Evolutionary conservation across 2,329 filamentous ascomycete genomes (phyloP).

Genomic region (Microdochium nivale): DNA sequence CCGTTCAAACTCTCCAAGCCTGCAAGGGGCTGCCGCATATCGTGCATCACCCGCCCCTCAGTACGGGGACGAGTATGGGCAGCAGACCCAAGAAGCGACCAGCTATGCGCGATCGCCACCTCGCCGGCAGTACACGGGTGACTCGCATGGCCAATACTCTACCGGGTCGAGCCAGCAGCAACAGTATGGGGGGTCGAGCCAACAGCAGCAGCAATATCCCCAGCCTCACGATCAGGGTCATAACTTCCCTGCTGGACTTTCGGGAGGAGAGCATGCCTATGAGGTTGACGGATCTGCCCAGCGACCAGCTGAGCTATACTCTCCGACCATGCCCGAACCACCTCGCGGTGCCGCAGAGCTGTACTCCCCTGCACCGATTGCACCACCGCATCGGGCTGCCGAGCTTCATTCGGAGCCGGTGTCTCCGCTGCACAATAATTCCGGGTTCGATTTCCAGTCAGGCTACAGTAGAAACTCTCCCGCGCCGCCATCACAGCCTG

Average conservation of each 20-base stretch:
- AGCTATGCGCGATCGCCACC: constrained; percentile 21
- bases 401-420: neutral
- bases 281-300: neutral
- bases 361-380: no score
- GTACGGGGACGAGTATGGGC: constrained; percentile 4
- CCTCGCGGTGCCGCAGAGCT: neutral
- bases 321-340: neutral
- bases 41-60: constrained; percentile 1
- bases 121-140: constrained; percentile 27
- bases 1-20: neutral
- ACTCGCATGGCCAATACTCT: constrained; percentile 25
- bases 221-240: neutral
- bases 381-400: neutral
- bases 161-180: constrained; percentile 12
- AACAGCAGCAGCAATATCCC: neutral
- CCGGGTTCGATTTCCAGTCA: neutral
- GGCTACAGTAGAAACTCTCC: neutral
- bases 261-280: neutral
- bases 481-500: neutral
- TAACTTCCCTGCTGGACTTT: neutral
- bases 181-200: constrained; percentile 25
- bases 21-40: neutral
- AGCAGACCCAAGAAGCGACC: constrained; percentile 9
- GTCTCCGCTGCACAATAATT: neutral
- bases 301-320: neutral